Percentiles rank a stretch among this genome's conserved stretches.
phyloP scores from a whole-genome alignment of 2,329 filamentous ascomycete species.

The Alternaria solani region DNA sequence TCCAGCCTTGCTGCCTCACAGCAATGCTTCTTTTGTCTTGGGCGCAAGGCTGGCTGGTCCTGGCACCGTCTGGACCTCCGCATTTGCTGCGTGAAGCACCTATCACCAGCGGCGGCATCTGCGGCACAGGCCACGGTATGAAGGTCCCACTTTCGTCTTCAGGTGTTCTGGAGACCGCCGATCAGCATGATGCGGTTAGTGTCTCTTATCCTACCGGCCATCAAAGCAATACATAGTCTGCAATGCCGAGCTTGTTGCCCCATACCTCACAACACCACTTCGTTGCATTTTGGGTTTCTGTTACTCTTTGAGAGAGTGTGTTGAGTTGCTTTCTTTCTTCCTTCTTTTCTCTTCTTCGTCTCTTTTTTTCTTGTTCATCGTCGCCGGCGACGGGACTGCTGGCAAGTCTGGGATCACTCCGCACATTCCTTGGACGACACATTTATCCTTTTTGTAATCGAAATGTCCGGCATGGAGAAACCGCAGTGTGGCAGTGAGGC shows the following conservation, averaged over 20 bases:
- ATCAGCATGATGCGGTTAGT: conserved; percentile 43
- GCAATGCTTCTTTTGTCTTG: conserved; percentile 33
- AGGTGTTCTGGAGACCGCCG: conserved; percentile 36
- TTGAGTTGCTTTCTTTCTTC: conserved; percentile 29
- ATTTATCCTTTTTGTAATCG: conserved; percentile 25
- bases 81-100: conserved; percentile 38
- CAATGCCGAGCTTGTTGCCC: conserved; percentile 40
- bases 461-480: conserved; percentile 43
- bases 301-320: conserved; percentile 48
- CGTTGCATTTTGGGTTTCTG: conserved; percentile 27
- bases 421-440: conserved; percentile 22
- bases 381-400: conserved; percentile 49
- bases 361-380: conserved; percentile 31
- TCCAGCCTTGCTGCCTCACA: conserved; percentile 38
- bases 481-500: conserved; percentile 44
- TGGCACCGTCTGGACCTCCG: conserved; percentile 47
- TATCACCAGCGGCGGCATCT: conserved; percentile 32
- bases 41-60: conserved; percentile 28
- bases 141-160: conserved; percentile 35
- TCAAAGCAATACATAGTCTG: conserved; percentile 43
- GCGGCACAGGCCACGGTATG: conserved; percentile 42
- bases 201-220: conserved; percentile 26
- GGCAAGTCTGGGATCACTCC: conserved; percentile 32
- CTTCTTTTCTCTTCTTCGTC: conserved; percentile 26
- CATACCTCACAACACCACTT: conserved; percentile 27